A percentile compares a stretch with the other conserved stretches of the same genome.
Conservation (phyloP, 768 basidiomycete species). For the Grammothele lineata region DNA sequence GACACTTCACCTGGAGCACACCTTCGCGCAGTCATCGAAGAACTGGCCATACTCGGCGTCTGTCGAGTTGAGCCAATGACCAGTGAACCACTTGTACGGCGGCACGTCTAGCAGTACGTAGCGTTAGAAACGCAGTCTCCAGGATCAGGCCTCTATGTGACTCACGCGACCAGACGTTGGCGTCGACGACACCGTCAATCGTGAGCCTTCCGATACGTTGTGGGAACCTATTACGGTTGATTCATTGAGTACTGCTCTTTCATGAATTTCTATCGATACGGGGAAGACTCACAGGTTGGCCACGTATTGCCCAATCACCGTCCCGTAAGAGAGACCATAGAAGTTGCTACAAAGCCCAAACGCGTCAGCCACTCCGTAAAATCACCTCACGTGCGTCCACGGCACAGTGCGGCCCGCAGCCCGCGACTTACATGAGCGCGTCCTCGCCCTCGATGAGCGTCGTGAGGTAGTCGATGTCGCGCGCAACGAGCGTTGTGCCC, state of each 20-base stretch:
- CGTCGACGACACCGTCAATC: constrained; percentile 30
- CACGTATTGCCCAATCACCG: constrained; percentile 28
- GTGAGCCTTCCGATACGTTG: constrained; percentile 26
- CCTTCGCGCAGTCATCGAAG: constrained; percentile 24
- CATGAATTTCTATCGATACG: too few relatives aligned
- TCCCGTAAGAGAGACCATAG: constrained; percentile 30
- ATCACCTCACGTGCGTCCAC: constrained; percentile 7
- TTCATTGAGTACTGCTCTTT: too few relatives aligned
- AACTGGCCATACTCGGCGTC: constrained; percentile 25
- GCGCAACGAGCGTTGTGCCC: constrained; percentile 29
- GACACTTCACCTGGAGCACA: constrained; percentile 4
- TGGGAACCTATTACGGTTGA: too few relatives aligned
- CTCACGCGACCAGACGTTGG: constrained; percentile 24
- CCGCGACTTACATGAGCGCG: constrained; percentile 20
- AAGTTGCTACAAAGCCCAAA: constrained; percentile 21
- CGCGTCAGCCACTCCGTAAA: background rate
- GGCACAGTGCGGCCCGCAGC: background rate
- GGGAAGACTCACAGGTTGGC: too few relatives aligned
- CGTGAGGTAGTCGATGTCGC: constrained; percentile 30
- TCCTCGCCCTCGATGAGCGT: constrained; percentile 24
- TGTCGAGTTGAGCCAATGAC: constrained; percentile 21
- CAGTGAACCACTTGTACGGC: constrained; percentile 17
- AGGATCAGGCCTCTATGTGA: background rate
- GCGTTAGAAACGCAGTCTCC: background rate
- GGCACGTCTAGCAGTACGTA: constrained; percentile 6